Conservation (phyloP, 768 basidiomycete species). For the Dioszegia hungarica region DNA sequence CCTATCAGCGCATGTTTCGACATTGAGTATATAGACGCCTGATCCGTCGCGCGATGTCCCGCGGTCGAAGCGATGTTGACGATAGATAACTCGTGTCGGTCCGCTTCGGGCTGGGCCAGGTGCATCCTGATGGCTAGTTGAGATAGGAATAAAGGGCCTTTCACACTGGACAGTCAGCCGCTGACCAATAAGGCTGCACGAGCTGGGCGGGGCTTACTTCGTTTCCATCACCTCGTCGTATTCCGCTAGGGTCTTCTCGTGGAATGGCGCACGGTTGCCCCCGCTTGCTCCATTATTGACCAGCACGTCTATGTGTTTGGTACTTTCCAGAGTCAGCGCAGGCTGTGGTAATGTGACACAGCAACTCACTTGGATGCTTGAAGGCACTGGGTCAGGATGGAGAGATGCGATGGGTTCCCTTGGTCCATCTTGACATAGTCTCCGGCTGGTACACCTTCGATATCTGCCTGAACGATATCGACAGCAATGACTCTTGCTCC, state of each 20-base stretch:
- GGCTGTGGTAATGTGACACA: too few species aligned
- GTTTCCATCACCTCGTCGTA: constrained; percentile 21
- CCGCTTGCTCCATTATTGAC: constrained; percentile 18
- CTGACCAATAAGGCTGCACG: too few species aligned
- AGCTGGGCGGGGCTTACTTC: constrained; percentile 20
- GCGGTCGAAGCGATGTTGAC: constrained; percentile 17
- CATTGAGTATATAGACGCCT: constrained; percentile 7
- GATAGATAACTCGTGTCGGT: background rate
- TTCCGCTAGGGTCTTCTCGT: constrained; percentile 13
- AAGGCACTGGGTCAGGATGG: too few species aligned
- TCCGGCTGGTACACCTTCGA: background rate
- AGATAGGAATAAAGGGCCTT: constrained; percentile 10
- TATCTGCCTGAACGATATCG: constrained; percentile 1
- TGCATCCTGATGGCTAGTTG: constrained; percentile 14
- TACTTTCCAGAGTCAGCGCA: too few species aligned
- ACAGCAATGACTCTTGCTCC: constrained; percentile 12
- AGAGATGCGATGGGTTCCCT: too few species aligned
- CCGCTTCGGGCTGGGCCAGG: background rate
- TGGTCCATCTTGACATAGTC: constrained; percentile 5
- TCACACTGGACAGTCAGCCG: constrained; percentile 3
- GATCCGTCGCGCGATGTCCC: background rate
- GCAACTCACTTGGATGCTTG: constrained; percentile 3
- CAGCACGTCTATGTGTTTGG: constrained; percentile 15
- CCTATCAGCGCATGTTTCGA: constrained; percentile 12
- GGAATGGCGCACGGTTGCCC: background rate